phyloP scores from a whole-genome alignment of 306 rosid species.

The Begonia fuchsioides region DNA sequence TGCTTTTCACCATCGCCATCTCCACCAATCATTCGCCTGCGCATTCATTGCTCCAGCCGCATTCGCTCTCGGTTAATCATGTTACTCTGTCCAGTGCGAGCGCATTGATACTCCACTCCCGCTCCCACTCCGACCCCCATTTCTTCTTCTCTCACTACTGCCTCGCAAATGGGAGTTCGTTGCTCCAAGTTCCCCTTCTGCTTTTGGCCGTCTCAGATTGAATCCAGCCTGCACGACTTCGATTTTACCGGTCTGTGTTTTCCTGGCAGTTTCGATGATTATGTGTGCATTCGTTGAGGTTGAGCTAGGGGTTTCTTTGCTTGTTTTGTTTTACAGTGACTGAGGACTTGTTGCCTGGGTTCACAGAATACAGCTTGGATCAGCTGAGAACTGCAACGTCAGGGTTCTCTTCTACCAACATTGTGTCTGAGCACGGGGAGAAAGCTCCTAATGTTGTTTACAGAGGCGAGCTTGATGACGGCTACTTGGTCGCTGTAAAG shows the following conservation, averaged over 20 bases:
- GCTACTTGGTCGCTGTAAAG: constrained; percentile 64
- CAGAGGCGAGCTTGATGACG: constrained; percentile 62
- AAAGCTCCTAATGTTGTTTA: constrained; percentile 98
- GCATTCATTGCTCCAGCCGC: background rate
- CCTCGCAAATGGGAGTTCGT: constrained; percentile 77
- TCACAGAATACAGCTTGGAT: constrained; percentile 65
- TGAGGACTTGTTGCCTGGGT: constrained; percentile 46
- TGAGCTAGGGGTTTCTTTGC: constrained; percentile 4
- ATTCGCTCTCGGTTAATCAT: background rate
- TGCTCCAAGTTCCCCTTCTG: constrained; percentile 80
- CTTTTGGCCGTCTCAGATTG: constrained; percentile 73
- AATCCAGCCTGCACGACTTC: constrained; percentile 48
- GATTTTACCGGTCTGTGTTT: constrained; percentile 46
- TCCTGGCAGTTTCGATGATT: constrained; percentile 2
- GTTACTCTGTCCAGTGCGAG: background rate
- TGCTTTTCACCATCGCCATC: constrained; percentile 3
- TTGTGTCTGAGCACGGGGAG: constrained; percentile 97
- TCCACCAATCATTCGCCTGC: constrained; percentile 1
- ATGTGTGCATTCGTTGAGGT: constrained; percentile 1
- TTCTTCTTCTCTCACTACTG: background rate
- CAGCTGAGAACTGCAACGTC: constrained; percentile 65
- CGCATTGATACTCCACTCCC: background rate
- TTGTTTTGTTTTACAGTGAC: constrained; percentile 38
- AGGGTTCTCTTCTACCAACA: constrained; percentile 73
- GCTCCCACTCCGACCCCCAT: background rate